phyloP scores from a whole-genome alignment of 2,329 filamentous ascomycete genomes.

The Scedosporium dehoogii region DNA sequence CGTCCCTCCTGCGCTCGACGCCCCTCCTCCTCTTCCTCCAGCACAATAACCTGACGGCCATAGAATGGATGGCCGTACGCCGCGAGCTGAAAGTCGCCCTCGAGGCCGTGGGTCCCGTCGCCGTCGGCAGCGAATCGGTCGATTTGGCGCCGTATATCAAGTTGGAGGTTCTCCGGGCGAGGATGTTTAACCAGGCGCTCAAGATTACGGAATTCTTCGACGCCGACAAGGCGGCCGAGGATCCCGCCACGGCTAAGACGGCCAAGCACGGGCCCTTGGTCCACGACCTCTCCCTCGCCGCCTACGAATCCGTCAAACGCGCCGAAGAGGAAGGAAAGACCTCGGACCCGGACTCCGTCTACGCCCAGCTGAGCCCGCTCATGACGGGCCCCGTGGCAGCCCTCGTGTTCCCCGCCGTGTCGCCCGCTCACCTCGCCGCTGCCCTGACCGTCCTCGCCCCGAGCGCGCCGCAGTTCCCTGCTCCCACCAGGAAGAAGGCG shows the following conservation, averaged over 20 bases:
- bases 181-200: slow-evolving; percentile 78
- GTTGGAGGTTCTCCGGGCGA: slow-evolving; percentile 76
- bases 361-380: slow-evolving; percentile 59
- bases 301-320: slow-evolving; percentile 36
- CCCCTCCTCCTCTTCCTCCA: slow-evolving; percentile 79
- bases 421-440: slow-evolving; percentile 72
- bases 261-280: slow-evolving; percentile 21
- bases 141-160: slow-evolving; percentile 54
- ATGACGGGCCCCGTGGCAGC: slow-evolving; percentile 73
- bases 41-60: slow-evolving; percentile 58
- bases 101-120: slow-evolving; percentile 20
- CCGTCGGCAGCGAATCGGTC: slow-evolving; percentile 21
- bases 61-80: slow-evolving; percentile 44
- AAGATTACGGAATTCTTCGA: slow-evolving; percentile 78
- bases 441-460: slow-evolving; percentile 72
- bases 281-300: slow-evolving; percentile 44
- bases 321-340: slow-evolving; percentile 16
- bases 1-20: slow-evolving; percentile 75
- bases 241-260: slow-evolving; percentile 20
- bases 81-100: slow-evolving; percentile 34
- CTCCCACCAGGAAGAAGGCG: slow-evolving; percentile 64
- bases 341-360: slow-evolving; percentile 27
- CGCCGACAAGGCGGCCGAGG: slow-evolving; percentile 29
- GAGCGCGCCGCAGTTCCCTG: slow-evolving; percentile 58
- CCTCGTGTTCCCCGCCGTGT: slow-evolving; percentile 71